phyloP scores from a whole-genome alignment of 208 protist genomes.

The Endotrypanum monterogeii region DNA sequence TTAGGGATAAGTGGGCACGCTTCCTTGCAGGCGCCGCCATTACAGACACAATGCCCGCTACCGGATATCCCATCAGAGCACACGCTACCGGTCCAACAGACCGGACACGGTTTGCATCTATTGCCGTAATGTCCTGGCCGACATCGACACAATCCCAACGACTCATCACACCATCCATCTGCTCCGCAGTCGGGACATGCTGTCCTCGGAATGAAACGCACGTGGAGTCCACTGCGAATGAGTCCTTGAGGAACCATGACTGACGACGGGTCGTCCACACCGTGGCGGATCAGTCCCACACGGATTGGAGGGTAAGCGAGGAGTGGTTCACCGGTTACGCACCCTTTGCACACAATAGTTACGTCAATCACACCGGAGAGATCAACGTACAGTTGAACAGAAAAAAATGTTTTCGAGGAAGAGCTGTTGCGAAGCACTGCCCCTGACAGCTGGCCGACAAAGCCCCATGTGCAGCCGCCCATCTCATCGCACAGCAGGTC shows the following conservation, averaged over 20 bases:
- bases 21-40: conserved; percentile 8
- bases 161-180: conserved; percentile 37
- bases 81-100: conserved; percentile 24
- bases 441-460: neutral
- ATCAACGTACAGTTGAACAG: conserved; percentile 14
- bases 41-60: conserved; percentile 11
- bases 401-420: neutral
- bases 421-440: no score
- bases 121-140: conserved; percentile 29
- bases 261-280: conserved; percentile 34
- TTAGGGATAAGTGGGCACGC: neutral
- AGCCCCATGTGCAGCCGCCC: neutral
- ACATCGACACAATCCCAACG: conserved; percentile 25
- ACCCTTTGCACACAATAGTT: neutral
- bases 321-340: neutral
- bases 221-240: conserved; percentile 20
- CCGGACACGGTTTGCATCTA: conserved; percentile 27
- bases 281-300: conserved; percentile 38
- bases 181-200: conserved; percentile 16
- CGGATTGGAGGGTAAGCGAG: conserved; percentile 30
- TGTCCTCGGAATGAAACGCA: conserved; percentile 14
- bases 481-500: conserved; percentile 1
- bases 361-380: conserved; percentile 6
- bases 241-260: conserved; percentile 22
- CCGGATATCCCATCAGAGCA: conserved; percentile 28